Base-by-base conservation (phyloP, 2,329 filamentous ascomycete species). In the Cyclaneusma minus region DNA sequence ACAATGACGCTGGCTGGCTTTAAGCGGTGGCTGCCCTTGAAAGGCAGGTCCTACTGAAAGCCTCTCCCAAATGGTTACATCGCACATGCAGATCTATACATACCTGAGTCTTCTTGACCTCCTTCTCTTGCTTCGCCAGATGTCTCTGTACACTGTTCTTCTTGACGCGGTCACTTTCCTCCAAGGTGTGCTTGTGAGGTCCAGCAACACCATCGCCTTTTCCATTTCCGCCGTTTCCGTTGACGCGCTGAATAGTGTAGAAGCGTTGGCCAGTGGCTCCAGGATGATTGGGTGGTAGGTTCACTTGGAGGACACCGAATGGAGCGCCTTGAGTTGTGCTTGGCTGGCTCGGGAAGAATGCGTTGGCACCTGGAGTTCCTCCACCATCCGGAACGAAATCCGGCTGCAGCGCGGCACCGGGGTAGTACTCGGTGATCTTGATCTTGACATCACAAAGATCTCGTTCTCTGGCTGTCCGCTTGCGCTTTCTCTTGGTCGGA, bases 401-500 rank as follows among this genome's bases (percentile, higher is more conserved):
- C 25, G 44, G 41, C 7, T 40, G 42, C 21, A 45, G 34, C 45
- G 47, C 45, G 27, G 46, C 54, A 19, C 63, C 66, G 7, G 74
- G 66, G 28, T 77, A 75, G 51, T 80, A 81, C 49, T 85, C 79
- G 3, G 77, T 83, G 32, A 85, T 81, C 49, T 84, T 85, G 48
- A 85, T 83, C 52, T 85, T 85, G 36, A 85, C 79, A 48, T 85
- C 78, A 47, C 80, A 87, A n/a, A 84, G 60, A 51, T 84, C 76
- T 8, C 76, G 62, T 48, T 80, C 71, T 21, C 80, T 62, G n/a
- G 74, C 74, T 18, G 64, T 70, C 14, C 80, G 70, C 51, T 82
- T 84, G 19, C 80, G 65, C 50, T 83, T 84, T 60, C 82, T 84
- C 56, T 83, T 84, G 46, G 70, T 73, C 0, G 80, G 79, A 40